Evolutionary conservation across 257 asterid species (phyloP).

Genomic region (Fraxinus cuspidata): DNA sequence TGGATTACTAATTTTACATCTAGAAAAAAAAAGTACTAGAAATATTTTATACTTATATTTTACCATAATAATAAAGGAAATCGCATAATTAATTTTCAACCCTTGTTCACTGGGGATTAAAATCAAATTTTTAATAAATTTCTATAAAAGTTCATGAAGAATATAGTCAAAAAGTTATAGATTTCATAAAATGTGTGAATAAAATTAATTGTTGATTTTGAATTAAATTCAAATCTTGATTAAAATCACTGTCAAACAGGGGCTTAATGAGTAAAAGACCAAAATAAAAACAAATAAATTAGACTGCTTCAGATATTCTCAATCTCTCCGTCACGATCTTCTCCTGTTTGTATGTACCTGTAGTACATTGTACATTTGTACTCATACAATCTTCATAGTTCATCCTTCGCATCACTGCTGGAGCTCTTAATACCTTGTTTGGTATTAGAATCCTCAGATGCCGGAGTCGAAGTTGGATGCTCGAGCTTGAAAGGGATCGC

Average conservation of each 20-base stretch:
- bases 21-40: too few relatives aligned
- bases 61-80: not conserved
- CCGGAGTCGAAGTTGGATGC: slow-evolving; percentile 49
- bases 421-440: slow-evolving; percentile 35
- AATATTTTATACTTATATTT: not conserved
- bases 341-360: slow-evolving; percentile 12
- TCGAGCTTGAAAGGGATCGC: slow-evolving; percentile 83
- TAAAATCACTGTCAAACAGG: too few relatives aligned
- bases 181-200: too few relatives aligned
- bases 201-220: too few relatives aligned
- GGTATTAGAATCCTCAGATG: slow-evolving; percentile 34
- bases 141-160: too few relatives aligned
- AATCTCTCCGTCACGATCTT: slow-evolving; percentile 6
- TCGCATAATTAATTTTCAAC: not conserved
- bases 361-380: not conserved
- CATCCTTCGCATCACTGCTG: slow-evolving; percentile 59
- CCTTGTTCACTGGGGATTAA: too few relatives aligned
- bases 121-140: too few relatives aligned
- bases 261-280: not conserved
- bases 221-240: too few relatives aligned
- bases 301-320: slow-evolving; percentile 14
- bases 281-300: slow-evolving; percentile 25
- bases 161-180: too few relatives aligned
- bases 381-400: slow-evolving; percentile 45
- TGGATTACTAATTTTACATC: too few relatives aligned